phyloP scores from a whole-genome alignment of 148 eudicot species.

The Dianthus caryophyllus region DNA sequence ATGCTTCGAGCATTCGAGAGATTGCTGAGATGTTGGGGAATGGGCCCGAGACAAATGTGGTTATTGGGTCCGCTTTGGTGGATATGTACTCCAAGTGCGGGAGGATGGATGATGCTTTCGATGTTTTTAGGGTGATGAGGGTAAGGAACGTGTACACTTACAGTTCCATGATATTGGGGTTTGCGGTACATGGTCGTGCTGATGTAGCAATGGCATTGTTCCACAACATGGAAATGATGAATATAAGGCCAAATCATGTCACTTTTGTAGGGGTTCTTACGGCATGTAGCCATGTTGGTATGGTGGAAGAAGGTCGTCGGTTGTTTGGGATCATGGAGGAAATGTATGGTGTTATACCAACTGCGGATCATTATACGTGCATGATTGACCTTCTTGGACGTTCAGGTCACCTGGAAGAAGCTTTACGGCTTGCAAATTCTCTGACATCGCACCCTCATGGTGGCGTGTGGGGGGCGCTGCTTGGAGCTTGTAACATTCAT shows the following conservation, averaged over 20 bases:
- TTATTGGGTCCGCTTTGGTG: conserved; percentile 57
- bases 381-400: conserved; percentile 64
- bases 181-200: conserved; percentile 47
- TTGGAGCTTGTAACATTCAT: conserved; percentile 63
- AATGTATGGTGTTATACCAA: conserved; percentile 36
- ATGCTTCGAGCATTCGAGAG: conserved; percentile 35
- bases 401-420: conserved; percentile 53
- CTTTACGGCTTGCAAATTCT: conserved; percentile 39
- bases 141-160: conserved; percentile 45
- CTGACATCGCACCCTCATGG: conserved; percentile 48
- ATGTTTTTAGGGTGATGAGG: conserved; percentile 39
- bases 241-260: conserved; percentile 46
- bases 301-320: conserved; percentile 46
- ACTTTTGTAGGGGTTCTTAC: conserved; percentile 59
- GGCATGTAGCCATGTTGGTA: conserved; percentile 61
- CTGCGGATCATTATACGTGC: conserved; percentile 50
- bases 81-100: conserved; percentile 68
- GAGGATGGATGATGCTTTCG: conserved; percentile 42
- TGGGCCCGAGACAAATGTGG: conserved; percentile 37
- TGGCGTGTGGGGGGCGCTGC: conserved; percentile 63
- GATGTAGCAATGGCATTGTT: conserved; percentile 45
- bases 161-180: conserved; percentile 56
- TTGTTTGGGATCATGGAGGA: conserved; percentile 43
- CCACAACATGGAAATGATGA: conserved; percentile 41
- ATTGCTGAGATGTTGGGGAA: conserved; percentile 45